Conservation (phyloP, 495 filamentous ascomycete species). For the Podospora anserina region DNA sequence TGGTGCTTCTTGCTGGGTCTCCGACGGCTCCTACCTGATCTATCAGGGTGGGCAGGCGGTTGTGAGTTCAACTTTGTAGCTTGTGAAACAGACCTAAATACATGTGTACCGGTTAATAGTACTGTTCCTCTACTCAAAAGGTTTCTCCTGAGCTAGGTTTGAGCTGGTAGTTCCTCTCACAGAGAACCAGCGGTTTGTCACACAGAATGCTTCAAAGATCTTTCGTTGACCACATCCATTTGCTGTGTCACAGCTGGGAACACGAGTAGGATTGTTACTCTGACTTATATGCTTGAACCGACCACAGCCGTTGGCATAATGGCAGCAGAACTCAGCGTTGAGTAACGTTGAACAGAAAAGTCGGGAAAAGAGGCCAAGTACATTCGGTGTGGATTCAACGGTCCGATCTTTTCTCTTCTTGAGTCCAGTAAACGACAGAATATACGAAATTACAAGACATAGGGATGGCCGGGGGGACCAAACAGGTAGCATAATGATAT, state of each 20-base stretch:
- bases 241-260: not conserved
- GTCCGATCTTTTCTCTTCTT: not conserved
- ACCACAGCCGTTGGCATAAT: not conserved
- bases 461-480: not conserved
- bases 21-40: not conserved
- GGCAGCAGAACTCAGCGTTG: not conserved
- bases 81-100: not conserved
- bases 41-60: not conserved
- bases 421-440: not conserved
- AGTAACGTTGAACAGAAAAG: not conserved
- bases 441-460: not conserved
- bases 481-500: not conserved
- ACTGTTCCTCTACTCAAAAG: not conserved
- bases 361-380: not conserved
- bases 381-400: not conserved
- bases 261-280: not conserved
- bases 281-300: not conserved
- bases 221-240: not conserved
- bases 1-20: not conserved
- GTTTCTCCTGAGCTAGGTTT: not conserved
- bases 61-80: not conserved
- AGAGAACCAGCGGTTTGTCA: not conserved
- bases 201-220: not conserved
- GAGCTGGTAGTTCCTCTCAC: not conserved
- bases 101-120: not conserved